Evolutionary conservation across 2,329 filamentous ascomycete genomes (phyloP), one percentile per base, ranked within the genome.

Genomic region (Botrytis pseudocinerea): DNA sequence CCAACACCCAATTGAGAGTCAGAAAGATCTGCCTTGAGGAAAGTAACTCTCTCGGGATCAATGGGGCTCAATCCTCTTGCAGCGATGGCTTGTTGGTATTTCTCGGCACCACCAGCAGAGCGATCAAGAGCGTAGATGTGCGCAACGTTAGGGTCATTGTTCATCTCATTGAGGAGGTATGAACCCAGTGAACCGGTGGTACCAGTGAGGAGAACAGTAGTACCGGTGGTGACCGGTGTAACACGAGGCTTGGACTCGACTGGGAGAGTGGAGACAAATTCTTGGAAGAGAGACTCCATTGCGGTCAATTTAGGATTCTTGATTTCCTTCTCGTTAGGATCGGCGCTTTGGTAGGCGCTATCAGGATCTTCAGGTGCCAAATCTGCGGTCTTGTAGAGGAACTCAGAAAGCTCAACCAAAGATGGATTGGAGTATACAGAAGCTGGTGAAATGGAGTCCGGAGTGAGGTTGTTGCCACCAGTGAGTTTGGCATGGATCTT

Each of bases 121-220:
- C 85, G 82, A 78, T 87, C 87, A 44, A 87, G 80, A 73, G 85
- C 86, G 72, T 85, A 80, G 59, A 87, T 76, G 73, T 83, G 84
- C 57, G 78, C 78, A 16, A 87, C 82, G 12, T 75, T 74, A 0
- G 82, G 78, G 42, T 78, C 78, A 25, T 73, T 74, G 6, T 82
- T 75, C 59, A 85, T 78, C 32, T 78, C 57, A 71, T 85, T 79
- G 10, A 87, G 80, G 57, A 87, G 79, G 75, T 86, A 86, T 10
- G 82, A 84, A 0, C 85, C 85, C 32, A 87, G 75, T 8, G 83
- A 84, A 16, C 85, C 85, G 0, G 85, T 87, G 4, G 83, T 85
- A 25, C 84, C 86, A 0, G 85, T 87, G 35, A 87, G 76, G 25
- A 85, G 76, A 18, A 81, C 73, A 3, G 73, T 74, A 16, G 46